A percentile compares a stretch with the other conserved stretches of the same genome.
These are phyloP conservation scores for Chlamydomonas schloesseri DNA, from an alignment of 139 green algal genomes.

Conservation along the genomic window DNA sequence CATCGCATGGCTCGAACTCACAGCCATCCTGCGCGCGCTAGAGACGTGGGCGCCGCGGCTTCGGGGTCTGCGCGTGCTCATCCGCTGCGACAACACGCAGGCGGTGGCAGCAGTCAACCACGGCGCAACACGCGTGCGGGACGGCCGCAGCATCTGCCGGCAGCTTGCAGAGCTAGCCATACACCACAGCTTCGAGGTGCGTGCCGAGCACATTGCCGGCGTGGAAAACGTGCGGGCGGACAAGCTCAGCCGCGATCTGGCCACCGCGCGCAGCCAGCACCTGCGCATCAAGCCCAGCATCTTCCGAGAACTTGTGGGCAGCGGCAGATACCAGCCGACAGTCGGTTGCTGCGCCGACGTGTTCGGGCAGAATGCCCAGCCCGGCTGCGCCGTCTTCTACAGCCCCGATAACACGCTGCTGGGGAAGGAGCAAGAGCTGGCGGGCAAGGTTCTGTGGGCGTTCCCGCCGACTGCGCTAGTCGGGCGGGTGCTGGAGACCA, in stretches of 20 bases:
- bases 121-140: not conserved
- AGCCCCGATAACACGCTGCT: not conserved
- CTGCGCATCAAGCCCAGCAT: not conserved
- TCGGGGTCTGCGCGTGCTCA: not conserved
- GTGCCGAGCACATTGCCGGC: slow-evolving; percentile 2
- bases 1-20: slow-evolving; percentile 26
- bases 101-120: slow-evolving; percentile 2
- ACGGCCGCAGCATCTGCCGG: not conserved
- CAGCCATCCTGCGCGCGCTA: not conserved
- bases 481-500: not conserved
- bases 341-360: slow-evolving; percentile 31
- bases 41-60: not conserved
- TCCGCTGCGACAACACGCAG: too few species aligned
- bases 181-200: not conserved
- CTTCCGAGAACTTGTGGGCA: not conserved
- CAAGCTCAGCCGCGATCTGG: too few species aligned
- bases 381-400: not conserved
- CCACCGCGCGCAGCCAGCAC: not conserved
- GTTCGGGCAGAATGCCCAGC: not conserved
- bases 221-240: too few species aligned
- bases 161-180: not conserved
- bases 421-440: not conserved
- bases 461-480: too few species aligned
- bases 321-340: not conserved
- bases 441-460: too few species aligned